phyloP scores from a whole-genome alignment of 495 filamentous ascomycete genomes.

The Aspergillus baeticus region DNA sequence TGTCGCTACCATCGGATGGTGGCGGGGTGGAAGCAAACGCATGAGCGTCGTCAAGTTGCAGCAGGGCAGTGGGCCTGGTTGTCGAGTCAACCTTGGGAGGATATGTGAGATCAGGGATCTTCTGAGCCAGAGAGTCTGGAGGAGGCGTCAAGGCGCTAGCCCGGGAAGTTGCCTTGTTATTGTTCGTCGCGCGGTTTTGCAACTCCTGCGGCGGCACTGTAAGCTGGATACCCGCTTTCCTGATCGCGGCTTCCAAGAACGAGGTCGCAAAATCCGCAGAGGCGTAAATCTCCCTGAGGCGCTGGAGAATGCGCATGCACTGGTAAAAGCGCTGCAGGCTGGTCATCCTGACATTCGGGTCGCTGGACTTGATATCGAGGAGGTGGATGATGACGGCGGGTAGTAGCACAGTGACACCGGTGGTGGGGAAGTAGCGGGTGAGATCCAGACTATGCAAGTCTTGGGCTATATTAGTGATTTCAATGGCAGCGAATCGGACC shows the following conservation, averaged over 20 bases:
- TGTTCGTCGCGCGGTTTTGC: constrained; percentile 24
- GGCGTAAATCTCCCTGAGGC: constrained; percentile 78
- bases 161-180: constrained; percentile 26
- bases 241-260: constrained; percentile 81
- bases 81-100: constrained; percentile 31
- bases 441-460: constrained; percentile 67
- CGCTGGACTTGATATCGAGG: constrained; percentile 79
- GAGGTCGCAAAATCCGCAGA: constrained; percentile 83
- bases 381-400: constrained; percentile 91
- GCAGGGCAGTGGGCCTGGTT: constrained; percentile 11
- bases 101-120: constrained; percentile 44
- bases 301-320: constrained; percentile 82
- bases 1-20: constrained; percentile 45
- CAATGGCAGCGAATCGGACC: constrained; percentile 73
- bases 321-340: constrained; percentile 76
- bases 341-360: constrained; percentile 62
- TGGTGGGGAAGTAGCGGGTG: constrained; percentile 78
- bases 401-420: constrained; percentile 83
- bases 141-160: constrained; percentile 41
- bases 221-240: constrained; percentile 69
- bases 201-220: constrained; percentile 42
- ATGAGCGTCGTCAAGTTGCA: constrained; percentile 19
- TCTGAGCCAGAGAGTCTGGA: constrained; percentile 45
- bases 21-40: constrained; percentile 44
- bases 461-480: constrained; percentile 76